Base-by-base conservation (phyloP, 208 protist genomes). In the Leptomonas seymouri region DNA sequence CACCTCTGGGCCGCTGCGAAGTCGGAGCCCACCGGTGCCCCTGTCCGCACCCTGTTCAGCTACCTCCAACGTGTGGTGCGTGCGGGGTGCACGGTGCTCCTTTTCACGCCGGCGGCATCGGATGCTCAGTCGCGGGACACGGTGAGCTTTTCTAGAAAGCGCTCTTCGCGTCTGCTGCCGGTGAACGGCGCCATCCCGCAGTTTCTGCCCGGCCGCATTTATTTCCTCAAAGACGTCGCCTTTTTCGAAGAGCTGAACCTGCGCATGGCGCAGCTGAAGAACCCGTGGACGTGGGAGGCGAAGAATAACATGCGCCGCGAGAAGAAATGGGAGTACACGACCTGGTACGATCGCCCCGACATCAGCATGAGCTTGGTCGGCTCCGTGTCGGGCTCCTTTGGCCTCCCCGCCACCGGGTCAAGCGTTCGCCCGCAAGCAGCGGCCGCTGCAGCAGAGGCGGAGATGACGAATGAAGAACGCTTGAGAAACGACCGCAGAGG, bases 131-230 rank as follows among this genome's bases (percentile, higher is more conserved):
- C 67, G 51, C 50, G 25, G 11, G 31, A 56, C 27, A 80, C 64
- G 1, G 49, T 42, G 27, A 51, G 18, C 60, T 54, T 78, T 9
- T 75, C 54, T 20, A 70, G 64, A 16, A 59, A 54, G 64, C 67
- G 78, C 18, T 79, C 60, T 11, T 69, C 46, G 20, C 81, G 79
- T 0, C 57, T 77, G n/a, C 50, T 72, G n/a, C 67, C 61, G 8
- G 67, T 74, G 56, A 73, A 71, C 27, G 78, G 62, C 21, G 45
- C 54, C n/a, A 51, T 71, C 34, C 73, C 72, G 48, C 65, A 85
- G 67, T 72, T 94, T 44, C 55, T 92, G 21, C 80, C 89, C 34
- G 89, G 89, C 8, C 81, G 84, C 76, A 75, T 87, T 20, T 94
- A 91, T 77, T 87, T 85, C 31, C 61, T 94, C n/a, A 16, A 41